A percentile compares a stretch with the other conserved stretches of the same genome.
Evolutionary conservation across 139 green algal species (phyloP).

Genomic region (Chlorella sp.): DNA sequence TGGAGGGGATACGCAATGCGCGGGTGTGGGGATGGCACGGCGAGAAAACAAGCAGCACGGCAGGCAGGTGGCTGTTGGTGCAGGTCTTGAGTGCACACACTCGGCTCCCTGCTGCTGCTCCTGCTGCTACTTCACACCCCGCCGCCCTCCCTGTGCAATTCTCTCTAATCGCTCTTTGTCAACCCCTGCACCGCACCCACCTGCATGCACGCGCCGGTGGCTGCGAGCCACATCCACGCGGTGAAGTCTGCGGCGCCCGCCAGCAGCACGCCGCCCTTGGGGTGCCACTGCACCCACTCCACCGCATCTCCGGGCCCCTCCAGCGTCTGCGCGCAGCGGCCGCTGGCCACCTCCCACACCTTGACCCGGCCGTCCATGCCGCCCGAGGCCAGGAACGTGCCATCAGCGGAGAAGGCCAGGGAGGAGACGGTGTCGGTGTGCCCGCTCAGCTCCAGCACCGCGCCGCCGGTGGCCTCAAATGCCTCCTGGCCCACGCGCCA

Average conservation of each 20-base stretch:
- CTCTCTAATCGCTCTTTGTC: too few relatives aligned
- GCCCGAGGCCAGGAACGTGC: conserved; percentile 82
- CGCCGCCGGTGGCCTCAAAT: conserved; percentile 62
- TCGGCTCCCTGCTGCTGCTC: too few relatives aligned
- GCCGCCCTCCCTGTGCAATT: too few relatives aligned
- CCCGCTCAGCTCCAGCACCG: conserved; percentile 71
- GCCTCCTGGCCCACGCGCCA: conserved; percentile 81
- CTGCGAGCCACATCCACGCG: conserved; percentile 97
- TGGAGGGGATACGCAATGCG: too few relatives aligned
- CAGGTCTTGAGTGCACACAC: too few relatives aligned
- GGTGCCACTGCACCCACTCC: conserved; percentile 96
- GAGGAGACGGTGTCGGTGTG: conserved; percentile 88
- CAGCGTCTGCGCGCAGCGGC: conserved; percentile 62
- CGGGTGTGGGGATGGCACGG: too few relatives aligned
- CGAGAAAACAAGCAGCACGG: too few relatives aligned
- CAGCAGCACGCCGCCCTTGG: conserved; percentile 88
- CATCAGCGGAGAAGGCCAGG: conserved; percentile 82
- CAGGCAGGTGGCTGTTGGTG: too few relatives aligned
- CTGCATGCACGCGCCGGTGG: conserved; percentile 89
- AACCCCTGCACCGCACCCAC: too few relatives aligned
- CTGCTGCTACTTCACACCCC: too few relatives aligned
- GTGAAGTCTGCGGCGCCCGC: conserved; percentile 94
- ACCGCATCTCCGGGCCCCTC: conserved; percentile 86
- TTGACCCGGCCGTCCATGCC: conserved; percentile 85
- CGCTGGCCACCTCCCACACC: conserved; percentile 75